These are phyloP conservation scores for Aspergillus coremiiformis DNA, from an alignment of 495 filamentous ascomycete genomes.

Conservation along the genomic window DNA sequence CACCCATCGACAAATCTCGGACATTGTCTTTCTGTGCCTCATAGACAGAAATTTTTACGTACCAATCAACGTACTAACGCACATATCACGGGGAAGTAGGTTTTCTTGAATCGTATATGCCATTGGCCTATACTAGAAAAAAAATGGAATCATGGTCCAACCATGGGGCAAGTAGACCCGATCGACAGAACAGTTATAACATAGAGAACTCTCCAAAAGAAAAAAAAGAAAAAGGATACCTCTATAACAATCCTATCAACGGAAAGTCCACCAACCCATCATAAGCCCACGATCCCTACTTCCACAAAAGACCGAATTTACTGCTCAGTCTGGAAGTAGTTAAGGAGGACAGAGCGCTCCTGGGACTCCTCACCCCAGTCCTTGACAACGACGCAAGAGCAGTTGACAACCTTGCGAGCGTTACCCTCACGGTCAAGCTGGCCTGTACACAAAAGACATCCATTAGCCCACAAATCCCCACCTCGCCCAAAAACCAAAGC, in stretches of 20 bases:
- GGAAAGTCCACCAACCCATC: neutral
- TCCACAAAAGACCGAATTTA: constrained; percentile 36
- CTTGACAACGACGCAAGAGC: constrained; percentile 97
- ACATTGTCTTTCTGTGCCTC: neutral
- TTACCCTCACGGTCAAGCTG: constrained; percentile 98
- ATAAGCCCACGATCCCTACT: neutral
- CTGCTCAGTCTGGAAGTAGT: constrained; percentile 96
- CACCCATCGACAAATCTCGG: no score
- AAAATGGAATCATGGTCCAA: neutral
- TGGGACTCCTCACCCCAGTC: constrained; percentile 99
- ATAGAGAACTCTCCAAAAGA: neutral
- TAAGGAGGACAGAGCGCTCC: constrained; percentile 94
- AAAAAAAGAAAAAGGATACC: neutral
- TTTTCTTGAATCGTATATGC: neutral
- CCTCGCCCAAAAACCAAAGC: no score
- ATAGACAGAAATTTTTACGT: neutral
- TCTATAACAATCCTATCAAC: no score
- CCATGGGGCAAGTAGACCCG: neutral
- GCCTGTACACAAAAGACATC: constrained; percentile 47
- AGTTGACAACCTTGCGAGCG: constrained; percentile 99
- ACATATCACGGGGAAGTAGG: neutral
- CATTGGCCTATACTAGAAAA: neutral
- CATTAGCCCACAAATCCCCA: constrained; percentile 16
- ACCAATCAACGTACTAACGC: neutral
- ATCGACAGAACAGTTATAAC: neutral